Percentiles rank a stretch among this genome's conserved stretches.
phyloP scores from a whole-genome alignment of 441 rosid genomes.

The Metrosideros polymorpha region DNA sequence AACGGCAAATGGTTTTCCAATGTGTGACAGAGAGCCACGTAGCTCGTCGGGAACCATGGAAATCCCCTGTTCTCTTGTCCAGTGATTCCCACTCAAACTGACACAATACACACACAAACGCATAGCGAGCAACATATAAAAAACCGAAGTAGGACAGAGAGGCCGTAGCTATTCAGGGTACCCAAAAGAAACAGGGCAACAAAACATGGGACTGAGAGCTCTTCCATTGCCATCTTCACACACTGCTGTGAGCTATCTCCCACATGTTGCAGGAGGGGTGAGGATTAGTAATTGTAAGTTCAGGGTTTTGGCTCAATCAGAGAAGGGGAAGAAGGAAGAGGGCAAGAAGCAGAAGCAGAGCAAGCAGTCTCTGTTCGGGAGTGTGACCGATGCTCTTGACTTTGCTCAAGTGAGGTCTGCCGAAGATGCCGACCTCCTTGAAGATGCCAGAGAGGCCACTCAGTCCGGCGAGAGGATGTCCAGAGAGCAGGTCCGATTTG shows the following conservation, averaged over 20 bases:
- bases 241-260: conserved; percentile 3
- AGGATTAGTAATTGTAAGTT: background rate
- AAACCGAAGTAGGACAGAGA: background rate
- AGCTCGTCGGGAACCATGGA: background rate
- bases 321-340: conserved; percentile 23
- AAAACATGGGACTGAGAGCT: conserved; percentile 23
- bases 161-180: background rate
- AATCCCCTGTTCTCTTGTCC: background rate
- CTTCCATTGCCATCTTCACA: conserved; percentile 26
- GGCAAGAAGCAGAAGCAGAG: conserved; percentile 23
- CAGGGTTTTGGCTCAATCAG: conserved; percentile 26
- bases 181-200: background rate
- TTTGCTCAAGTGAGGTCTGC: conserved; percentile 72
- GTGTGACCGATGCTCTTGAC: conserved; percentile 71
- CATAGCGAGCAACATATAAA: background rate
- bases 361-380: conserved; percentile 58
- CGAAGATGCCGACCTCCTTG: conserved; percentile 68
- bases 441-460: conserved; percentile 66
- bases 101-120: background rate
- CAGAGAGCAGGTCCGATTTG: conserved; percentile 50
- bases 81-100: background rate
- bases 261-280: background rate
- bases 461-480: conserved; percentile 57
- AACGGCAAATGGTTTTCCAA: background rate
- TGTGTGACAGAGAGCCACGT: conserved; percentile 30